Base-by-base conservation (phyloP, 2,329 filamentous ascomycete genomes). In the Epichloe elymi region DNA sequence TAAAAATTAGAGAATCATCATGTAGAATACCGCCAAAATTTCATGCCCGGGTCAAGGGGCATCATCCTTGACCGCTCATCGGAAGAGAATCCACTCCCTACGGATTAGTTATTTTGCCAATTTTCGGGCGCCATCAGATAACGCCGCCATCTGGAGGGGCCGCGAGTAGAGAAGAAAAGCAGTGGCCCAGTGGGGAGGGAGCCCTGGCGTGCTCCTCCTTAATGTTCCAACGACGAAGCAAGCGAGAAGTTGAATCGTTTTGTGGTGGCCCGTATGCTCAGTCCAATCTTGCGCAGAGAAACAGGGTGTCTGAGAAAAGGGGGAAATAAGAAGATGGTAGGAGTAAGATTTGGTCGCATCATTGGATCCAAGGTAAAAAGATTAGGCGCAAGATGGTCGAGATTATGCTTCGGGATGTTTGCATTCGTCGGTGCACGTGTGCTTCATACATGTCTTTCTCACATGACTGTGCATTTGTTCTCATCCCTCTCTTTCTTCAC, bases 401-500 rank as follows among this genome's bases (percentile, higher is more conserved):
- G 20, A 30, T 3, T 3, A 37, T 49, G 41, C n/a, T 46, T 20
- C 3, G 46, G 52, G 45, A 42, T 52, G 44, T 54, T 47, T 20
- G 46, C n/a, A 39, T 36, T 52, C 46, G 33, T 48, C 36, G 46
- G 20, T 37, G 43, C 40, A 51, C 37, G 12, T 51, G 26, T 39
- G n/a, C 36, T 39, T 46, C 41, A 14, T 7, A 39, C 35, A 39
- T 19, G 36, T 38, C 46, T 20, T 26, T 40, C 42, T 67, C 67
- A 84, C 80, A 84, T 83, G 54, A 84, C 65, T 54, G 63, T 62
- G 64, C 80, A 84, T 62, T 79, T 80, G 55, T 71, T 72, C 53
- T 80, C 77, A 55, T 83, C 79, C 59, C 79, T 76, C 54, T 79
- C 79, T 60, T 80, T 78, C 70, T 78, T 83, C 52, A 85, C 80